Conservation (phyloP, 1,284 basidiomycete genomes). For the Sporisorium sorghi region DNA sequence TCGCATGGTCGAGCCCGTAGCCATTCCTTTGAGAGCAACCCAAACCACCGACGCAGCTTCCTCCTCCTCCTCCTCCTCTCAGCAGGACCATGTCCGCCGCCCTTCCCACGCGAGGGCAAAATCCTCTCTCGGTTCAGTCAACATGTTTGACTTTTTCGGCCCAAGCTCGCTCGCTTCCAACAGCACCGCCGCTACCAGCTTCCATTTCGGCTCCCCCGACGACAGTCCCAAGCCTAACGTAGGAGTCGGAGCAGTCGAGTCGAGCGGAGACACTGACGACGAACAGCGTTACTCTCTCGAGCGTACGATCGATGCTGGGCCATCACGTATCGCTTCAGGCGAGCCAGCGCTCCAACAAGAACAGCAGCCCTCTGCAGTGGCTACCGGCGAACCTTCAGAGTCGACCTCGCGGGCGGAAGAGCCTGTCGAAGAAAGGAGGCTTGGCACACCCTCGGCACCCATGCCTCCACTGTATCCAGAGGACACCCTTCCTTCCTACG, state of each 20-base stretch:
- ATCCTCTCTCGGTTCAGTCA: conserved; percentile 42
- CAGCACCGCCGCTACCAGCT: conserved; percentile 45
- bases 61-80: not conserved
- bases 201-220: conserved; percentile 35
- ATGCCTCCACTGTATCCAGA: conserved; percentile 41
- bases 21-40: conserved; percentile 9
- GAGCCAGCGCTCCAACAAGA: not conserved
- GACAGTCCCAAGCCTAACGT: conserved; percentile 19
- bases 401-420: not conserved
- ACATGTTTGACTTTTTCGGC: conserved; percentile 46
- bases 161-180: conserved; percentile 47
- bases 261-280: not conserved
- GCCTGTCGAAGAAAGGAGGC: conserved; percentile 2
- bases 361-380: not conserved
- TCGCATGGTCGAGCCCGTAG: conserved; percentile 9
- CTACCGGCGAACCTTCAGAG: not conserved
- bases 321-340: not conserved
- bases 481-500: conserved; percentile 37
- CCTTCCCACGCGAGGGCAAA: conserved; percentile 35
- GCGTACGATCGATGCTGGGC: conserved; percentile 14
- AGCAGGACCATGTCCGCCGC: conserved; percentile 7
- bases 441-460: conserved; percentile 10
- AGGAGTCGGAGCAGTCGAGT: not conserved
- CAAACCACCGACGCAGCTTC: not conserved
- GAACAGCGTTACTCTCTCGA: conserved; percentile 15